Evolutionary conservation across 176 grass and related monocot species (phyloP), one percentile per base, ranked within the genome.

Genomic region (Calamus simplicifolius): DNA sequence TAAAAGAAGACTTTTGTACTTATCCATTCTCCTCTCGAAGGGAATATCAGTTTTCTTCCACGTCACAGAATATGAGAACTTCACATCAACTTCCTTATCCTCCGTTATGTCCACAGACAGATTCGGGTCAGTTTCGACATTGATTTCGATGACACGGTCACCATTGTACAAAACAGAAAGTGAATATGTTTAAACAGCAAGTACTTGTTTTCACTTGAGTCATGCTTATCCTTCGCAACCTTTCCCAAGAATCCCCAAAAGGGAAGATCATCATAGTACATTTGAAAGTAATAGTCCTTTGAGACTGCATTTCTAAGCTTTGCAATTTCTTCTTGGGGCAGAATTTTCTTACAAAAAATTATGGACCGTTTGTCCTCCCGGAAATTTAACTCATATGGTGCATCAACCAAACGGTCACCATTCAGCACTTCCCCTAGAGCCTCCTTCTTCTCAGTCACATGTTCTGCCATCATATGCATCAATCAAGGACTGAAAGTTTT

Each of bases 231-330:
- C 70, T 69, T 89, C 51, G 87, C 82, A 51, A 83, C n/a, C 73
- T 90, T 95, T 55, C 90, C 90, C 59, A 95, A 72, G 68, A 95
- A 95, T 50, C 90, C 91, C 91, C 91, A 90, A 48, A 95, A 79
- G 54, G 91, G 91, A 48, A 95, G 70, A 59, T 95, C 91, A 77
- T 95, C 91, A 3, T 95, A 95, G 67, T 95, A 95, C 91, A 95
- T 90, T 66, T 95, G 91, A 56, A 95, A 95, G 64, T 95, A 95
- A 65, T 86, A 95, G 57, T 89, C 90, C 70, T 89, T 95, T 52
- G 82, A 78, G 61, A 95, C 86, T 48, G 80, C 90, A 75, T 81
- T 76, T 12, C 83, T 78, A 43, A 95, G 84, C 74, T 86, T 84
- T 29, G 82, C 64, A 16, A 84, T 80, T 30, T 95, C 56, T 30